Conservation (phyloP, 2,329 filamentous ascomycete genomes). For the Fusarium nodosum region DNA sequence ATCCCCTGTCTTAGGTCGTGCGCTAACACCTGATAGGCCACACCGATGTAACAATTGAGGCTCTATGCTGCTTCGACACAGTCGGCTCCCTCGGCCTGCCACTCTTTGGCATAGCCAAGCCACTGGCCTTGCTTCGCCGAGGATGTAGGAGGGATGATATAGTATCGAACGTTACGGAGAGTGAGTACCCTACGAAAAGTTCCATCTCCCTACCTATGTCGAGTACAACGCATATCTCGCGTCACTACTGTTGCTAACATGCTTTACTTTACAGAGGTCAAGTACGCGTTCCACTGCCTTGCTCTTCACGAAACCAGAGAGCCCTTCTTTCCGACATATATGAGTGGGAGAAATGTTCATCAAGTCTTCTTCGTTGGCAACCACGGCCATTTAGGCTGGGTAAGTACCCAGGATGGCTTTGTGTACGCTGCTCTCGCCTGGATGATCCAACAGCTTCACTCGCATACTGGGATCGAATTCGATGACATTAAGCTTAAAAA, state of each 20-base stretch:
- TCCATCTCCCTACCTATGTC: no score
- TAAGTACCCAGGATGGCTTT: no score
- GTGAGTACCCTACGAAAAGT: no score
- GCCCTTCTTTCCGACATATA: conserved; percentile 1
- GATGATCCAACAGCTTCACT: background rate
- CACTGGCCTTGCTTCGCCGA: background rate
- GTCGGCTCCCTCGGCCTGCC: background rate
- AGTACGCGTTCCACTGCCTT: background rate
- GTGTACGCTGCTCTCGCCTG: no score
- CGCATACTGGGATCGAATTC: rapidly evolving
- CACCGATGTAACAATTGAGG: background rate
- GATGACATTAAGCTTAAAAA: background rate
- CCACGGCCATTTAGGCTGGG: no score
- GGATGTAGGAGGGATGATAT: no score
- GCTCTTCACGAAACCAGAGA: background rate
- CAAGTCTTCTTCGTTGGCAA: background rate
- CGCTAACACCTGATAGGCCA: no score
- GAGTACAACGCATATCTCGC: no score
- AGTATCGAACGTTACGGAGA: no score
- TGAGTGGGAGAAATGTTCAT: background rate
- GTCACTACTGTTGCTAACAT: no score
- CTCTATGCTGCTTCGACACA: conserved; percentile 3
- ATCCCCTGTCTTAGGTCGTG: no score
- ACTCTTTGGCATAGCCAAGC: background rate
- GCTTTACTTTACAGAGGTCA: no score